Conservation (phyloP, 2,329 filamentous ascomycete genomes). For the Fragosphaeria purpurea region DNA sequence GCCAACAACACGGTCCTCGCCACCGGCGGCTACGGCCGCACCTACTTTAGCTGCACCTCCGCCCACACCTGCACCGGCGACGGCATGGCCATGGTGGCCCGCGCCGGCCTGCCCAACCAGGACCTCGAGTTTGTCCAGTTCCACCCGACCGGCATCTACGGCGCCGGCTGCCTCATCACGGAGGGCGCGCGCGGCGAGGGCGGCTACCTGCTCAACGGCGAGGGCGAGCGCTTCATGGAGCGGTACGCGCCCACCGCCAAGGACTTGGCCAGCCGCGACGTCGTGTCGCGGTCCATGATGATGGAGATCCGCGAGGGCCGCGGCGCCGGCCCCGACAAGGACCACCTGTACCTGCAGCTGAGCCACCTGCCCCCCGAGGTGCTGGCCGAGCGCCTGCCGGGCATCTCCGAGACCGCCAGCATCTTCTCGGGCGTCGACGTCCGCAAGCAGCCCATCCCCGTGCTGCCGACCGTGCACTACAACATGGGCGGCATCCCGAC, state of each 20-base stretch:
- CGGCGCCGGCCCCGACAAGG: constrained; percentile 93
- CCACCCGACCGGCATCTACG: constrained; percentile 98
- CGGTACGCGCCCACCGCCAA: constrained; percentile 95
- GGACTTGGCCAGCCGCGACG: constrained; percentile 92
- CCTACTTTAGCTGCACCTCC: constrained; percentile 97
- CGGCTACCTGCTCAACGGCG: constrained; percentile 92
- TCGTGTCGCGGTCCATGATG: constrained; percentile 96
- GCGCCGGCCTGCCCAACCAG: constrained; percentile 95
- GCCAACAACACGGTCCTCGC: constrained; percentile 94
- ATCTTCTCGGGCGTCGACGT: constrained; percentile 98
- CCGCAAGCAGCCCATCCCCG: constrained; percentile 91
- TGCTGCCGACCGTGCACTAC: constrained; percentile 95
- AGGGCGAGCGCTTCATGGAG: constrained; percentile 99
- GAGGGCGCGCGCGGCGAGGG: constrained; percentile 97
- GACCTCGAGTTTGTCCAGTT: constrained; percentile 99
- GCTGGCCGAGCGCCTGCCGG: constrained; percentile 89
- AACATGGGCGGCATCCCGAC: constrained; percentile 99
- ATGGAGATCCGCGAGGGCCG: constrained; percentile 96
- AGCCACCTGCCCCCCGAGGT: constrained; percentile 89
- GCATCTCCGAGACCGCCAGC: constrained; percentile 96
- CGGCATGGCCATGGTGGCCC: constrained; percentile 98
- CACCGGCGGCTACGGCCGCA: constrained; percentile 93
- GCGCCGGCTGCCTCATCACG: constrained; percentile 93
- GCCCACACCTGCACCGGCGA: constrained; percentile 98
- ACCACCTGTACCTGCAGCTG: constrained; percentile 97